Evolutionary conservation across 2,329 filamentous ascomycete species (phyloP).

Genomic region (Trichophyton benhamiae): DNA sequence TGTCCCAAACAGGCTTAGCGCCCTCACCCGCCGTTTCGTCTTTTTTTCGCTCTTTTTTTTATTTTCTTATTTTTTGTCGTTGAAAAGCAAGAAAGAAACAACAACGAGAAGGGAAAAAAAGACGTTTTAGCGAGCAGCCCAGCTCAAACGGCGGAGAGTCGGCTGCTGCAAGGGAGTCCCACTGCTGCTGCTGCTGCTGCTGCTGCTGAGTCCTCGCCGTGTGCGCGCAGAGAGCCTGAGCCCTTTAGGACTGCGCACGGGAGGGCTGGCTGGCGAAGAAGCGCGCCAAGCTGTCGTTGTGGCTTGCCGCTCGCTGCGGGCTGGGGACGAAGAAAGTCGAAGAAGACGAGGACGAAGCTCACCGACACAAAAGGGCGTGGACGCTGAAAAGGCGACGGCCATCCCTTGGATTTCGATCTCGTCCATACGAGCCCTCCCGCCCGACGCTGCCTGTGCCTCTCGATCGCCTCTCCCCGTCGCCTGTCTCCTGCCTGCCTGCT

Average conservation of each 20-base stretch:
- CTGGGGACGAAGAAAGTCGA: too few relatives aligned
- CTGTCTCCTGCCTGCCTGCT: not conserved
- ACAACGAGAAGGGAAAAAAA: not conserved
- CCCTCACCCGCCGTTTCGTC: not conserved
- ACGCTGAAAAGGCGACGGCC: not conserved
- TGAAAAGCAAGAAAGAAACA: not conserved
- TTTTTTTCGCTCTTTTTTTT: not conserved
- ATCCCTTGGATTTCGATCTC: slow-evolving; percentile 1
- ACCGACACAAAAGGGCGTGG: not conserved
- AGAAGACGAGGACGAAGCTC: not conserved
- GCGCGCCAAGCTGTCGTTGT: not conserved
- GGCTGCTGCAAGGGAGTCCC: not conserved
- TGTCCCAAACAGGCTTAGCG: not conserved
- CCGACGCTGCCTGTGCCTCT: not conserved
- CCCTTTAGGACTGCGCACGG: too few relatives aligned
- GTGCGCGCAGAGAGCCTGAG: too few relatives aligned
- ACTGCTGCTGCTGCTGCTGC: too few relatives aligned
- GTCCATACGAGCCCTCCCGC: not conserved
- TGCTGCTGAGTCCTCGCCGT: too few relatives aligned
- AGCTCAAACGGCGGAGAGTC: not conserved
- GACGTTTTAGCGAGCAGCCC: too few relatives aligned
- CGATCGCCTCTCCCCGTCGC: not conserved
- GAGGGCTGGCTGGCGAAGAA: not conserved
- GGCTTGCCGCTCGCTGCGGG: not conserved
- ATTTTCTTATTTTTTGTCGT: too few relatives aligned